A percentile compares a stretch with the other conserved stretches of the same genome.
Conservation (phyloP, 2,329 filamentous ascomycete species). For the Monosporascus sp. region DNA sequence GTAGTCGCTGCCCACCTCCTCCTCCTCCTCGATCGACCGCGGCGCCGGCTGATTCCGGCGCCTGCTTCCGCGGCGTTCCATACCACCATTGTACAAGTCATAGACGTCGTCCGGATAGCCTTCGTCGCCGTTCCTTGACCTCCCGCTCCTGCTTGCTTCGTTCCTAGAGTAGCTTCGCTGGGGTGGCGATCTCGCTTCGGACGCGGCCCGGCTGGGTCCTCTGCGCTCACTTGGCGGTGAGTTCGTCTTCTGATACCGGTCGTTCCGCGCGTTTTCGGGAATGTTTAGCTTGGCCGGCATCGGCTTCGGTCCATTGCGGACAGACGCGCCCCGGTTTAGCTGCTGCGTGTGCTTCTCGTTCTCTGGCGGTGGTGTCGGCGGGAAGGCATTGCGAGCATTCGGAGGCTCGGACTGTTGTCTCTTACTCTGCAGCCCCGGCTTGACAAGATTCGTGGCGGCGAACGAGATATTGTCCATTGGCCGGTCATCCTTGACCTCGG, state of each 20-base stretch:
- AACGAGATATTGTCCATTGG: slow-evolving; percentile 82
- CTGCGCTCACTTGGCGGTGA: slow-evolving; percentile 38
- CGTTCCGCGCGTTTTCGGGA: slow-evolving; percentile 47
- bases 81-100: slow-evolving; percentile 48
- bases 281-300: slow-evolving; percentile 60
- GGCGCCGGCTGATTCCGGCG: slow-evolving; percentile 38
- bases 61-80: slow-evolving; percentile 28
- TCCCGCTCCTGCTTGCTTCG: slow-evolving; percentile 27
- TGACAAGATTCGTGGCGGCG: slow-evolving; percentile 88
- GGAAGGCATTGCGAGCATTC: slow-evolving; percentile 75
- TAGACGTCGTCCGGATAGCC: slow-evolving; percentile 68
- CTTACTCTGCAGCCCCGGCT: slow-evolving; percentile 73
- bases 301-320: slow-evolving; percentile 56
- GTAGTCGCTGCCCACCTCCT: slow-evolving; percentile 62
- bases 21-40: slow-evolving; percentile 74
- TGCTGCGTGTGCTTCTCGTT: slow-evolving; percentile 55
- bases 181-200: slow-evolving; percentile 42
- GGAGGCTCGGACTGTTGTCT: slow-evolving; percentile 84
- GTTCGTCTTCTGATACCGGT: slow-evolving; percentile 48
- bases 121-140: slow-evolving; percentile 51
- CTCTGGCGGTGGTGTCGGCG: slow-evolving; percentile 97
- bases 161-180: slow-evolving; percentile 39
- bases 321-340: slow-evolving; percentile 53
- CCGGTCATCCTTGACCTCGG: slow-evolving; percentile 68
- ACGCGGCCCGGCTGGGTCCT: slow-evolving; percentile 31